Conservation (phyloP, 495 filamentous ascomycete genomes). For the Aspergillus coremiiformis region DNA sequence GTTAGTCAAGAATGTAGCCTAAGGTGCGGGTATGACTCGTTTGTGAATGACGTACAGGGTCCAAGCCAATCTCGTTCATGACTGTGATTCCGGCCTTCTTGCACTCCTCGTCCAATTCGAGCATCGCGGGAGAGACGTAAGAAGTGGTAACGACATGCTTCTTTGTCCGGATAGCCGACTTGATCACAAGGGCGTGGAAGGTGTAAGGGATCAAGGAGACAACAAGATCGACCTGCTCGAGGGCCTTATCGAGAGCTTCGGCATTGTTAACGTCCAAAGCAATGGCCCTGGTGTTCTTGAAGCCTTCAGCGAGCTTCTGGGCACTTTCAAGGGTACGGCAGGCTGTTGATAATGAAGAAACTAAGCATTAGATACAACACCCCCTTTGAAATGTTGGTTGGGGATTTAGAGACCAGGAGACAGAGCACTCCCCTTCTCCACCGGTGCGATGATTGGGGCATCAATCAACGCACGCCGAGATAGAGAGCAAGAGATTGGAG, state of each 20-base stretch:
- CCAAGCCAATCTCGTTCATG: conserved; percentile 94
- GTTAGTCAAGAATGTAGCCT: background rate
- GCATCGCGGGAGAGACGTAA: conserved; percentile 89
- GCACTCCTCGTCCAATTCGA: conserved; percentile 70
- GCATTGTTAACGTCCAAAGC: conserved; percentile 75
- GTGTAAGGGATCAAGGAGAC: conserved; percentile 89
- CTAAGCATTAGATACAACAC: background rate
- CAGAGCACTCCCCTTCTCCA: too few species aligned
- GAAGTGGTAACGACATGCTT: conserved; percentile 95
- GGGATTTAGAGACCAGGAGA: too few species aligned
- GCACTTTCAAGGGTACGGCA: conserved; percentile 78
- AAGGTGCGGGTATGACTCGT: background rate
- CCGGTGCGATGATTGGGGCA: too few species aligned
- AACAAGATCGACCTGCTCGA: conserved; percentile 70
- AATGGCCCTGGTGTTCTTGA: conserved; percentile 64
- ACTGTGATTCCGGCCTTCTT: conserved; percentile 95
- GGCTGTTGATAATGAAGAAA: conserved; percentile 41
- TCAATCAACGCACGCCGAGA: too few species aligned
- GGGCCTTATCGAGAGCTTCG: conserved; percentile 65
- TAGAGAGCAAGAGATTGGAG: background rate
- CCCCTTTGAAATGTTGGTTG: background rate
- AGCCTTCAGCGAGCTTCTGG: conserved; percentile 61
- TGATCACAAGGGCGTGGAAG: conserved; percentile 84
- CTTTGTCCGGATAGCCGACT: conserved; percentile 87
- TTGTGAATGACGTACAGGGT: conserved; percentile 27